Base-by-base conservation (phyloP, 495 filamentous ascomycete species). In the Pseudotulostoma volvatum region DNA sequence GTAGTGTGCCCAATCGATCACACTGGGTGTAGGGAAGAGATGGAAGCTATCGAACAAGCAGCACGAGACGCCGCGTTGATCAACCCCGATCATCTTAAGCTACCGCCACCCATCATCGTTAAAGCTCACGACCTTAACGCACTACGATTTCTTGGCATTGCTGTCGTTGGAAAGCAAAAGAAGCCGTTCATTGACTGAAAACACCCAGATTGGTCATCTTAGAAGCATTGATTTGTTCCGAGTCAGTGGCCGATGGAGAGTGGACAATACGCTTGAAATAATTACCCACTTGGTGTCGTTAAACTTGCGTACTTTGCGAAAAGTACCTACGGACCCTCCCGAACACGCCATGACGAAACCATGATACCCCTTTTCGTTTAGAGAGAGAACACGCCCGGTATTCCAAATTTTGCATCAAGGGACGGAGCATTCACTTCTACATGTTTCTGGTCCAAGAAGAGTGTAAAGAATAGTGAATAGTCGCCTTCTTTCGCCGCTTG, bases 1-100 rank as follows among this genome's bases (percentile, higher is more conserved):
- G 82, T 96, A 33, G 88, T 97, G 35, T 95, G 88, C 47, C 90
- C 92, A 0, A 75, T 93, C 30, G 90, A 97, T 53, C 84, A 95
- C 47, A 82, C 87, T 41, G 84, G 79, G 9, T 96, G 90, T 63
- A 93, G 92, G 52, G 86, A 93, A 47, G 92, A 97, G 61, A 93
- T 97, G 82, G 85, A 93, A 50, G 84, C 85, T 5, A 96, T 96
- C 44, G 84, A 94, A 49, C 81, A 90, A 56, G 83, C 92, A 0
- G 90, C 90, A 1, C 85, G 85, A 54, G 87, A 96, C 41, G 88
- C 90, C 4, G 76, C 80, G 16, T 74, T 80, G 41, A 75, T 97
- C 33, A 81, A 83, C 47, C 77, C 78, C 0, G 81, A 87, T 35
- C 94, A 93, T 42, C 90, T 86, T 0, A 80, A 84, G 73, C 57